phyloP scores from a whole-genome alignment of 2,329 filamentous ascomycete genomes.

The Phaeosphaeriaceae sp. region DNA sequence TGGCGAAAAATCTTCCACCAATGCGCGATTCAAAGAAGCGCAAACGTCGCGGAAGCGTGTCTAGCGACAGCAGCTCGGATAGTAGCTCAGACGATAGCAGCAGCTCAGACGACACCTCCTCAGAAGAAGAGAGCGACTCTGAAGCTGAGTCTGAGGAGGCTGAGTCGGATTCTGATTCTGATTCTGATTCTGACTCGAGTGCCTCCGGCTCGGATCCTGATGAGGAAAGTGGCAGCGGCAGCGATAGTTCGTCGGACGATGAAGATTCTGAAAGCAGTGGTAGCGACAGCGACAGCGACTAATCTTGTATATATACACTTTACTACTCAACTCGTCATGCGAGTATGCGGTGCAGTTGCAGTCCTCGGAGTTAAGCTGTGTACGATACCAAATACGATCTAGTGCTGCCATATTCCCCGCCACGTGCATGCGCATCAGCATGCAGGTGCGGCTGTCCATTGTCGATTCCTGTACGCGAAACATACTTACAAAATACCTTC shows the following conservation, averaged over 20 bases:
- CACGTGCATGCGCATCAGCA: neutral
- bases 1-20: slow-evolving; percentile 21
- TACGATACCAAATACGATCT: slow-evolving; percentile 12
- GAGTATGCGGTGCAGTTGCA: neutral
- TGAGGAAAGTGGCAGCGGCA: slow-evolving; percentile 13
- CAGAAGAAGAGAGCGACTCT: slow-evolving; percentile 29
- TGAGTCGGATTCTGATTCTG: neutral
- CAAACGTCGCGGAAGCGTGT: slow-evolving; percentile 37
- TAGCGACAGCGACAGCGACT: slow-evolving; percentile 11
- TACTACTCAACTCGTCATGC: neutral
- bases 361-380: neutral
- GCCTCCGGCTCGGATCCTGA: neutral
- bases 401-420: slow-evolving; percentile 10
- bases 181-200: neutral
- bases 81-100: slow-evolving; percentile 27
- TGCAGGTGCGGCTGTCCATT: neutral
- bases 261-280: neutral
- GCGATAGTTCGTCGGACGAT: slow-evolving; percentile 5
- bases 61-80: slow-evolving; percentile 41
- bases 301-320: neutral
- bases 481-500: neutral
- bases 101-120: slow-evolving; percentile 31
- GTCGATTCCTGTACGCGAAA: neutral
- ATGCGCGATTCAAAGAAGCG: slow-evolving; percentile 28
- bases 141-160: neutral